Evolutionary conservation across 2,329 filamentous ascomycete genomes (phyloP).

Genomic region (Xylaria sp.): DNA sequence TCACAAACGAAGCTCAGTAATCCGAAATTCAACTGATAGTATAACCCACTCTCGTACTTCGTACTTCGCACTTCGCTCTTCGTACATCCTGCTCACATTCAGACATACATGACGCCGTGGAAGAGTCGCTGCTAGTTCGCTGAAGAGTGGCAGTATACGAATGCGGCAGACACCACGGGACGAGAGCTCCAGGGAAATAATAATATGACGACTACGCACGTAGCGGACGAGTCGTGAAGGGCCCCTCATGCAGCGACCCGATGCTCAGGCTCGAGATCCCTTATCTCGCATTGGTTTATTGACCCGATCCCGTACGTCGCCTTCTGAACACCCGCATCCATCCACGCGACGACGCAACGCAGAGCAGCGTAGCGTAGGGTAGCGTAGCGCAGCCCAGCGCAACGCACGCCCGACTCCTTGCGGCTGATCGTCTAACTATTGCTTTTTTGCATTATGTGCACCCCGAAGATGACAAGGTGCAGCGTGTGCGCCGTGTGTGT

Average conservation of each 20-base stretch:
- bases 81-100: neutral
- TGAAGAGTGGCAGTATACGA: neutral
- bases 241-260: slow-evolving; percentile 10
- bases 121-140: neutral
- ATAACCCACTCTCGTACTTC: neutral
- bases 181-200: neutral
- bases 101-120: neutral
- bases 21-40: neutral
- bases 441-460: slow-evolving; percentile 6
- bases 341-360: slow-evolving; percentile 11
- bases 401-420: slow-evolving; percentile 2
- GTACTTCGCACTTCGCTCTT: too few species aligned
- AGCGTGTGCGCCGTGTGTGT: neutral
- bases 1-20: neutral
- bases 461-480: neutral
- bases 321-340: slow-evolving; percentile 1
- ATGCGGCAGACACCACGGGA: too few species aligned
- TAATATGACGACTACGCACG: neutral
- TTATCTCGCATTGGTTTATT: slow-evolving; percentile 26
- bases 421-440: slow-evolving; percentile 9
- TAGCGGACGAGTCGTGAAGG: neutral
- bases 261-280: slow-evolving; percentile 23
- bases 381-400: too few species aligned
- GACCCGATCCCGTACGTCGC: slow-evolving; percentile 7
- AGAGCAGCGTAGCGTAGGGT: too few species aligned